These are phyloP conservation scores for Scutellaria baicalensis DNA, from an alignment of 257 asterid genomes.

Conservation along the genomic window DNA sequence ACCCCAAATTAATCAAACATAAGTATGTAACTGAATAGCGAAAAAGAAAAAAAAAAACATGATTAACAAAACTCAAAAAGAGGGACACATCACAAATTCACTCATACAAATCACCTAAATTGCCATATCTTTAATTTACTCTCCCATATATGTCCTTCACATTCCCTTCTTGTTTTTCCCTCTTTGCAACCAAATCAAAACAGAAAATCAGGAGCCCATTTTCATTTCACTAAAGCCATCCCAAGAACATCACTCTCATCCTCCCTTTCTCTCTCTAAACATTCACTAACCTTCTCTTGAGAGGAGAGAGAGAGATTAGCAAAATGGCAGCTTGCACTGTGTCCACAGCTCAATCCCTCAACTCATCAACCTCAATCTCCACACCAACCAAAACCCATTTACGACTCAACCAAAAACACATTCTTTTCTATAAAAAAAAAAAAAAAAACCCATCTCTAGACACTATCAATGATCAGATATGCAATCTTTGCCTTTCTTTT, in stretches of 20 bases:
- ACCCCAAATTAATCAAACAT: too few relatives aligned
- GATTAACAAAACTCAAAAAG: too few relatives aligned
- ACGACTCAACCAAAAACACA: constrained; percentile 51
- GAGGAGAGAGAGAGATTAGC: constrained; percentile 19
- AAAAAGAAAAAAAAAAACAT: too few relatives aligned
- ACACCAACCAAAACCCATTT: constrained; percentile 61
- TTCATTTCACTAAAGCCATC: constrained; percentile 7
- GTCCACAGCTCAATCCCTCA: constrained; percentile 65
- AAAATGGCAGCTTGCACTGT: constrained; percentile 78
- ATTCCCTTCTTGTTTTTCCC: background rate
- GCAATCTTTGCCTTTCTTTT: too few relatives aligned
- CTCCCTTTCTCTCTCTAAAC: constrained; percentile 14
- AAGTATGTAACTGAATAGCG: too few relatives aligned
- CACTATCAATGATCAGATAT: too few relatives aligned
- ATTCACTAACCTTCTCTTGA: background rate
- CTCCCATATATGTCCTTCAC: too few relatives aligned
- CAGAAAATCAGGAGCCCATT: background rate
- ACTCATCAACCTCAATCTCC: constrained; percentile 45
- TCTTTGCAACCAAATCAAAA: background rate
- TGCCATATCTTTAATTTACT: too few relatives aligned
- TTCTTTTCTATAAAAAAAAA: constrained; percentile 26
- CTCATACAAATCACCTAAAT: too few relatives aligned
- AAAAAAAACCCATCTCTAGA: background rate
- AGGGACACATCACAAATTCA: too few relatives aligned
- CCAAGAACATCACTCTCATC: background rate